Evolutionary conservation across 306 rosid genomes (phyloP).

Genomic region (Alnus rubra): DNA sequence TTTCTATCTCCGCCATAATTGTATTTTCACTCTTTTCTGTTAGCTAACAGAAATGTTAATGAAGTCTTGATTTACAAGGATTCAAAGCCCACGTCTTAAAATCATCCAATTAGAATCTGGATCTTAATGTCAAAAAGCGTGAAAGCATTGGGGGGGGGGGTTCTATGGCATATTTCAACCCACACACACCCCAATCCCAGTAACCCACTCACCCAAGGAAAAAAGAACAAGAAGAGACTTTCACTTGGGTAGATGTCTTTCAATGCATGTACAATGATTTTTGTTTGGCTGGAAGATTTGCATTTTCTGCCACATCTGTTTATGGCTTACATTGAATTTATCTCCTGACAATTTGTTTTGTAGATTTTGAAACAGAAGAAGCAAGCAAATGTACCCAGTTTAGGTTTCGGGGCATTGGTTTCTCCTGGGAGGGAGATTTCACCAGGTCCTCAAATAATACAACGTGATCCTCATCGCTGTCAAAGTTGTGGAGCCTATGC

Average conservation of each 20-base stretch:
- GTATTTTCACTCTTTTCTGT: too few relatives aligned
- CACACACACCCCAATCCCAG: too few relatives aligned
- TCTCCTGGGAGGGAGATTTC: constrained; percentile 89
- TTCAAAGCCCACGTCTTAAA: too few relatives aligned
- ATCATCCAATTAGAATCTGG: too few relatives aligned
- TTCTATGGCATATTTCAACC: too few relatives aligned
- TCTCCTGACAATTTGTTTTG: constrained; percentile 28
- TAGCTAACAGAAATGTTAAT: too few relatives aligned
- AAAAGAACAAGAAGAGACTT: not conserved
- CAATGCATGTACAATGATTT: not conserved
- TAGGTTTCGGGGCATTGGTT: constrained; percentile 97
- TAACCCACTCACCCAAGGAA: too few relatives aligned
- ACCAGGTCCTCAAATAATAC: constrained; percentile 76
- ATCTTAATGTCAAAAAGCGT: too few relatives aligned
- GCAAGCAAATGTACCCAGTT: constrained; percentile 86
- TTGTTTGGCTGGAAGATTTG: constrained; percentile 6
- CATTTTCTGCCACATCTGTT: not conserved
- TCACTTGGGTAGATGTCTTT: not conserved
- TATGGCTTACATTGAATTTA: not conserved
- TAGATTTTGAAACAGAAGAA: constrained; percentile 89
- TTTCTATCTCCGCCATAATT: too few relatives aligned
- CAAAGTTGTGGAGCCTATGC: constrained; percentile 95
- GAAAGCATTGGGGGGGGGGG: too few relatives aligned
- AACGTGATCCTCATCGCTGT: constrained; percentile 95
- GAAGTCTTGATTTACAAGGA: too few relatives aligned